phyloP scores from a whole-genome alignment of 495 filamentous ascomycete genomes.

The Talaromyces adpressus region DNA sequence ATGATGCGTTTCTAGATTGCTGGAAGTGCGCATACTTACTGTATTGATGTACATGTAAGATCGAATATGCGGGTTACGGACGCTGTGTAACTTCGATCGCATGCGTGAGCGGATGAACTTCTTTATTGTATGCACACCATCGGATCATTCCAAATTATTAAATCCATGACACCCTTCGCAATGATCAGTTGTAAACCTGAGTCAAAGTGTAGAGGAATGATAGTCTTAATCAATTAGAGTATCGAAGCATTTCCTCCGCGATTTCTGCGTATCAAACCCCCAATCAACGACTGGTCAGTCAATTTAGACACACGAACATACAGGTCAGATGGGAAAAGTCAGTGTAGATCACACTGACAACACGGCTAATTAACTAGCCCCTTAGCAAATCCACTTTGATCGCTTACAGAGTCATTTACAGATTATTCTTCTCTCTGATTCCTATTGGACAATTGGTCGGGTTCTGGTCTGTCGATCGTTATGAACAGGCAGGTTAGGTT shows the following conservation, averaged over 20 bases:
- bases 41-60: not conserved
- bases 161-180: not conserved
- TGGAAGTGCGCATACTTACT: not conserved
- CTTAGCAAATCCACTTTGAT: not conserved
- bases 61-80: not conserved
- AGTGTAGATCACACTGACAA: not conserved
- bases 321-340: not conserved
- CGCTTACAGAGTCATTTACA: not conserved
- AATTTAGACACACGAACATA: not conserved
- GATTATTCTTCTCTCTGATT: not conserved
- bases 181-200: not conserved
- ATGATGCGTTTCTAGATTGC: not conserved
- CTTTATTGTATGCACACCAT: not conserved
- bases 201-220: not conserved
- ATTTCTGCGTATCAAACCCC: not conserved
- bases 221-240: not conserved
- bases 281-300: not conserved
- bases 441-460: not conserved
- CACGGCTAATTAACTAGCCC: not conserved
- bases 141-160: not conserved
- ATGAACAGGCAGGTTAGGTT: not conserved
- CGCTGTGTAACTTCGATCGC: not conserved
- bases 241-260: not conserved
- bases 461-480: not conserved
- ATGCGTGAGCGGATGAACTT: not conserved